Conservation (phyloP, 768 basidiomycete genomes). For the Pleurotus eryngii region DNA sequence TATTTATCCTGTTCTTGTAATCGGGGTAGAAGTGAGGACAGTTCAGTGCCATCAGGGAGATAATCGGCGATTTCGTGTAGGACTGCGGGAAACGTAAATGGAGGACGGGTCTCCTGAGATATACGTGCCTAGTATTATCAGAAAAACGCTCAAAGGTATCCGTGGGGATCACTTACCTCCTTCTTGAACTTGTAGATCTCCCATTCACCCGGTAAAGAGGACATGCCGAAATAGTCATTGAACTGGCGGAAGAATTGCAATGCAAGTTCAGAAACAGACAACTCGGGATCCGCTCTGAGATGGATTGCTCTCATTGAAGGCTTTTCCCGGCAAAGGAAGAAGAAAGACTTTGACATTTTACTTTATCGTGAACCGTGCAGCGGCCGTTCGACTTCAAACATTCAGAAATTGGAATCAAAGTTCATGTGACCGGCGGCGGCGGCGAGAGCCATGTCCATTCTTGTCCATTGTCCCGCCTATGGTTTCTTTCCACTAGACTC, state of each 20-base stretch:
- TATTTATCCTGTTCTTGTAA: neutral
- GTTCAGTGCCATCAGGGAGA: neutral
- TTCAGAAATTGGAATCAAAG: too few species aligned
- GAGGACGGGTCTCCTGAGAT: neutral
- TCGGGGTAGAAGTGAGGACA: neutral
- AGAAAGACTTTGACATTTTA: neutral
- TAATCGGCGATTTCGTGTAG: neutral
- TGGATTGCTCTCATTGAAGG: neutral
- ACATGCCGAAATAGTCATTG: neutral
- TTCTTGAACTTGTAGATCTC: neutral
- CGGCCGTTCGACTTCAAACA: too few species aligned
- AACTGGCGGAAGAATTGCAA: neutral
- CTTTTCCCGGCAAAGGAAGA: neutral
- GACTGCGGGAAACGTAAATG: neutral
- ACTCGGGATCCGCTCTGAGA: neutral
- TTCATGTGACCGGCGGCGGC: too few species aligned
- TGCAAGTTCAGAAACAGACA: neutral
- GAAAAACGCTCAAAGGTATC: neutral
- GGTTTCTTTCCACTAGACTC: too few species aligned
- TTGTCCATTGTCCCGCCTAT: too few species aligned
- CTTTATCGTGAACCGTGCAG: neutral
- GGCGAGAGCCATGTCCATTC: too few species aligned
- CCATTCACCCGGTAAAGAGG: neutral
- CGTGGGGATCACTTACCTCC: neutral
- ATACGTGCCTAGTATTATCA: neutral